A percentile compares a stretch with the other conserved stretches of the same genome.
Evolutionary conservation across 2,329 filamentous ascomycete genomes (phyloP).

Genomic region (Colletotrichum siamense): DNA sequence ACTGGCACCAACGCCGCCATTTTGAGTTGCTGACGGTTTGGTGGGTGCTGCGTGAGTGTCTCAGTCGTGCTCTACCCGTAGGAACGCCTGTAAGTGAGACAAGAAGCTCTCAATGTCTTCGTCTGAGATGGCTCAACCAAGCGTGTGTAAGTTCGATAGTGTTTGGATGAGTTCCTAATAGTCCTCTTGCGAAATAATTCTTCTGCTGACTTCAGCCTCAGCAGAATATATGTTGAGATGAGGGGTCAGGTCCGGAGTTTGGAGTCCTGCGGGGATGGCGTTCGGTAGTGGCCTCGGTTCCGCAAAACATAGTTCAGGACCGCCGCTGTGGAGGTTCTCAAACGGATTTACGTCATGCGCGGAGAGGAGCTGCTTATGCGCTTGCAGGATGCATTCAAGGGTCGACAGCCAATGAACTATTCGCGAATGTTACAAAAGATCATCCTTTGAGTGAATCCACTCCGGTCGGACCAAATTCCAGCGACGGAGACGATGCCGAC

Average conservation of each 20-base stretch:
- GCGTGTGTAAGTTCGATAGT: background rate
- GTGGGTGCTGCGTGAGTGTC: too few relatives aligned
- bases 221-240: background rate
- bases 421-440: background rate
- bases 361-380: background rate
- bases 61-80: background rate
- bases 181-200: background rate
- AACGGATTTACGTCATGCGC: slow-evolving; percentile 4
- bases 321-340: background rate
- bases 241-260: background rate
- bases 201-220: background rate
- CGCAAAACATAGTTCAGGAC: background rate
- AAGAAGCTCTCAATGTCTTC: background rate
- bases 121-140: background rate
- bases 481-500: background rate
- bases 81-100: background rate
- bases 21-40: background rate
- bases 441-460: background rate
- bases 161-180: background rate
- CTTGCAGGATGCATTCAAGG: background rate
- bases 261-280: background rate
- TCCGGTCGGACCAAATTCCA: background rate
- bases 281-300: background rate
- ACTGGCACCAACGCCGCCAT: slow-evolving; percentile 6
- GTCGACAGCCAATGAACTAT: background rate